Conservation (phyloP, 257 asterid species). For the Salvia splendens region DNA sequence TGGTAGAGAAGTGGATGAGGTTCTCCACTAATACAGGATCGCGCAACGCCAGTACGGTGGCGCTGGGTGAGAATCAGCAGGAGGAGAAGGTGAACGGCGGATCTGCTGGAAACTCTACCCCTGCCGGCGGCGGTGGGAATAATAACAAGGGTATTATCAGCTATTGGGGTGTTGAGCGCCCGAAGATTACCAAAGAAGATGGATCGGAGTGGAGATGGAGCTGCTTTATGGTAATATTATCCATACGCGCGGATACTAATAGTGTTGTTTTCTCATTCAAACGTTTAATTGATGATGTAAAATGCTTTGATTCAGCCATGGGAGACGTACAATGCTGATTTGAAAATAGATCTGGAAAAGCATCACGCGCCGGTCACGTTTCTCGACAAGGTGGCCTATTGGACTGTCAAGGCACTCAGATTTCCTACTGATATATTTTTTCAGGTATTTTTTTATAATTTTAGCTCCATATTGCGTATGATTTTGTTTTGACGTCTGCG, state of each 20-base stretch:
- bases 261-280: neutral
- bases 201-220: constrained; percentile 81
- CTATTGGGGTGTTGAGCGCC: constrained; percentile 72
- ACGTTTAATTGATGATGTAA: neutral
- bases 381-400: constrained; percentile 72
- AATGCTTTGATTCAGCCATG: constrained; percentile 39
- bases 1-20: constrained; percentile 36
- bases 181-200: constrained; percentile 58
- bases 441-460: constrained; percentile 46
- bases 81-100: constrained; percentile 35
- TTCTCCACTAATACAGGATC: constrained; percentile 29
- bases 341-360: constrained; percentile 62
- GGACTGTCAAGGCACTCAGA: constrained; percentile 67
- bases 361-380: constrained; percentile 69
- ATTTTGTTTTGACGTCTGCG: neutral
- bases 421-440: constrained; percentile 75
- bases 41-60: constrained; percentile 54
- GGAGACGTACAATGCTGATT: constrained; percentile 59
- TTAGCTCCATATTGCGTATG: neutral
- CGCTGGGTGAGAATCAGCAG: constrained; percentile 48
- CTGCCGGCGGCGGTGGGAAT: constrained; percentile 22
- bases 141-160: constrained; percentile 45
- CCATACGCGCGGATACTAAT: neutral
- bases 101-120: constrained; percentile 26
- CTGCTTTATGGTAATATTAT: constrained; percentile 57